These are phyloP conservation scores for Amniculicola lignicola DNA, from an alignment of 495 filamentous ascomycete species.

Conservation along the genomic window DNA sequence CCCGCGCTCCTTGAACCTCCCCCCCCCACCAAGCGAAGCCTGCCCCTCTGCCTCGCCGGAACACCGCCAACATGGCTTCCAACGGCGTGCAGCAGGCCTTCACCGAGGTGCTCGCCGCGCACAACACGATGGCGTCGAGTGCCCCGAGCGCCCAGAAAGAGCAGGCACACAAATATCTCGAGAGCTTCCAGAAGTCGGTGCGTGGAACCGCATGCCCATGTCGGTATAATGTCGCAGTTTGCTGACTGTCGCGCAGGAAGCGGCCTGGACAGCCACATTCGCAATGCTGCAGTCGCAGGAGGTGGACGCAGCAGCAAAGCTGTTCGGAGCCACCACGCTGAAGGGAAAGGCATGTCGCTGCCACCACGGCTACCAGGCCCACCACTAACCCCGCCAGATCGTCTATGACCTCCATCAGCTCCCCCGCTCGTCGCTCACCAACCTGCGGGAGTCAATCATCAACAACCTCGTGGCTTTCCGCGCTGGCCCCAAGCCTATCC, in stretches of 20 bases:
- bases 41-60: constrained; percentile 9
- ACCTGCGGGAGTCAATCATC: constrained; percentile 78
- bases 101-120: constrained; percentile 78
- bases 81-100: constrained; percentile 66
- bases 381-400: constrained; percentile 55
- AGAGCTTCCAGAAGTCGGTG: constrained; percentile 98
- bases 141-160: constrained; percentile 78
- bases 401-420: constrained; percentile 84
- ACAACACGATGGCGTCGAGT: constrained; percentile 85
- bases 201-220: constrained; percentile 38
- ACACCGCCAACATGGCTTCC: constrained; percentile 60
- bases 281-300: constrained; percentile 73
- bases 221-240: neutral
- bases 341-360: constrained; percentile 81
- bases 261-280: constrained; percentile 87
- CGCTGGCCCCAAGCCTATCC: constrained; percentile 80
- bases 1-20: too few relatives aligned
- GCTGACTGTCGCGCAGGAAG: constrained; percentile 52
- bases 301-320: constrained; percentile 74
- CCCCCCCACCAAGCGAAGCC: constrained; percentile 21
- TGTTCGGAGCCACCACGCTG: constrained; percentile 94
- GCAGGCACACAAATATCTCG: constrained; percentile 83
- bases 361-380: neutral
- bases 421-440: constrained; percentile 65
- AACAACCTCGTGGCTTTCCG: constrained; percentile 73